A percentile compares a stretch with the other conserved stretches of the same genome.
phyloP scores from a whole-genome alignment of 495 filamentous ascomycete species.

The Hypoxylon intermedium region DNA sequence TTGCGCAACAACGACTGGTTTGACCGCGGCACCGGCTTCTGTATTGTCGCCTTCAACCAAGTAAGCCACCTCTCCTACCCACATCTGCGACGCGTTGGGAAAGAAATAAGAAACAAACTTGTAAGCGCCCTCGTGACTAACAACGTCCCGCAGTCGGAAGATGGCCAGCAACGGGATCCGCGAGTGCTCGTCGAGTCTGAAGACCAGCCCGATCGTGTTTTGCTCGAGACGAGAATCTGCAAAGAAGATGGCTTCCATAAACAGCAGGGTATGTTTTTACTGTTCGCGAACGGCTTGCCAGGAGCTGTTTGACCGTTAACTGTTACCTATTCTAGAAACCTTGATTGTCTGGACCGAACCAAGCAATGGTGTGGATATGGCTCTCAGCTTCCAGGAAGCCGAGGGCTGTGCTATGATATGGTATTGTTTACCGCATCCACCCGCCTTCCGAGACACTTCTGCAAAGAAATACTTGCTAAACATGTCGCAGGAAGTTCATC shows the following conservation, averaged over 20 bases:
- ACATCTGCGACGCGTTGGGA: not conserved
- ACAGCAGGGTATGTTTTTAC: conserved; percentile 78
- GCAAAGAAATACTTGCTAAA: conserved; percentile 23
- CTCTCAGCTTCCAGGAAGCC: conserved; percentile 96
- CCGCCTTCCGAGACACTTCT: not conserved
- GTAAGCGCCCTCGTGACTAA: not conserved
- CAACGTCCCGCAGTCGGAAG: conserved; percentile 45
- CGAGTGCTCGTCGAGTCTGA: conserved; percentile 92
- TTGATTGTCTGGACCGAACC: conserved; percentile 97
- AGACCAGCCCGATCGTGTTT: conserved; percentile 79
- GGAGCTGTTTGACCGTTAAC: conserved; percentile 37
- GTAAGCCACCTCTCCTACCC: too few species aligned
- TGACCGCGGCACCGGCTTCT: conserved; percentile 96
- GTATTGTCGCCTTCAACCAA: conserved; percentile 75
- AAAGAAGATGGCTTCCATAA: conserved; percentile 98
- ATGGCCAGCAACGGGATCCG: conserved; percentile 69
- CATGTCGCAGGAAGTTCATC: conserved; percentile 81
- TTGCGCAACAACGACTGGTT: conserved; percentile 99
- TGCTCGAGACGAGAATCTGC: conserved; percentile 87
- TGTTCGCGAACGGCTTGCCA: not conserved
- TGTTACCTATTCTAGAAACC: conserved; percentile 67
- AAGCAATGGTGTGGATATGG: conserved; percentile 87
- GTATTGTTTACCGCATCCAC: conserved; percentile 55
- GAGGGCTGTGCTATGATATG: conserved; percentile 94
- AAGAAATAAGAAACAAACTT: not conserved